Evolutionary conservation across 768 basidiomycete genomes (phyloP).

Genomic region (Hirschioporus abietinus): DNA sequence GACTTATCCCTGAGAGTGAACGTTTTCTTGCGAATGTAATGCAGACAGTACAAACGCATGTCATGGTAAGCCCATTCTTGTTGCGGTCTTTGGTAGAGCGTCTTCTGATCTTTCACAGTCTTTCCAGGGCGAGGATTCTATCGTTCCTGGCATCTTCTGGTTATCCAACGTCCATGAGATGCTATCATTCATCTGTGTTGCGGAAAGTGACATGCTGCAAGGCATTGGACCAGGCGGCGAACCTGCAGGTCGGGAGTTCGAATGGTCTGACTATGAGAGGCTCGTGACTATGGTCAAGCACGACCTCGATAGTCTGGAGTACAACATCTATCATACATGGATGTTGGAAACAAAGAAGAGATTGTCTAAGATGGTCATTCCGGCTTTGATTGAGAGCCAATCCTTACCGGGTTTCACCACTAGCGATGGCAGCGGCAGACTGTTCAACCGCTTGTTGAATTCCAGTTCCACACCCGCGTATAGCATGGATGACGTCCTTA

Average conservation of each 20-base stretch:
- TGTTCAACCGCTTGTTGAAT: constrained; percentile 91
- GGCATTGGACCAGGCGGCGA: constrained; percentile 97
- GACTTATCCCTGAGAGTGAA: constrained; percentile 94
- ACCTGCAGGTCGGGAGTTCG: constrained; percentile 84
- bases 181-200: constrained; percentile 97
- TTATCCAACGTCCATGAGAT: constrained; percentile 99
- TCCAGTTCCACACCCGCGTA: constrained; percentile 84
- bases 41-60: constrained; percentile 95
- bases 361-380: constrained; percentile 95
- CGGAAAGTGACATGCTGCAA: constrained; percentile 98
- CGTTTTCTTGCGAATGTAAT: constrained; percentile 98
- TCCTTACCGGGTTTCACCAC: constrained; percentile 97
- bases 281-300: constrained; percentile 98
- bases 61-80: constrained; percentile 71
- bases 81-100: constrained; percentile 6
- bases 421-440: constrained; percentile 84
- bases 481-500: constrained; percentile 97
- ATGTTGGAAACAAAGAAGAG: constrained; percentile 98
- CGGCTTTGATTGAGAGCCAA: constrained; percentile 97
- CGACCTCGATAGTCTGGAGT: constrained; percentile 95
- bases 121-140: constrained; percentile 89
- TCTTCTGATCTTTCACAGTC: constrained; percentile 41
- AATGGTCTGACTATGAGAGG: constrained; percentile 96
- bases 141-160: constrained; percentile 98
- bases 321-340: constrained; percentile 99